Base-by-base conservation (phyloP, 2,329 filamentous ascomycete species). In the Sclerotinia trifoliorum region DNA sequence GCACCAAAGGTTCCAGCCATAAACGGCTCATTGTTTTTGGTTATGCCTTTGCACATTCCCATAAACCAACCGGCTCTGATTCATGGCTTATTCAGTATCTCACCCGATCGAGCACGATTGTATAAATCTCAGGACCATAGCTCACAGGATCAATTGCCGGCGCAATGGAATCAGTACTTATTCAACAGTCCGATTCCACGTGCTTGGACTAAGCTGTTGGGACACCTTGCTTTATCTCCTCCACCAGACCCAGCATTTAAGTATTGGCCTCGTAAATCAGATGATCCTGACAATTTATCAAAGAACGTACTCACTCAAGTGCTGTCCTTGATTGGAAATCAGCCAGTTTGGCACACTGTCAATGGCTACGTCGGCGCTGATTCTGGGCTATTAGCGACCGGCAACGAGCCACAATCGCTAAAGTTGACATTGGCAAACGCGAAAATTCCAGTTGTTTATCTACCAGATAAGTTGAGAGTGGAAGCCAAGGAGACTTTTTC, bases 1-100 rank as follows among this genome's bases (percentile, higher is more conserved):
- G 29, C 13, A 1, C 51, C 21, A 24, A 26, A 48, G 15, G 1
- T 3, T 35, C n/a, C 26, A 17, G 2, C 26, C 7, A 70, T 71
- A 49, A 48, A 61, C 7, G 77, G 77, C 26, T 73, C 72, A 3
- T 70, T 79, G 8, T 79, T 78, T 63, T 76, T 74, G 5, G 76
- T 75, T 3, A 67, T 79, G n/a, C 77, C 76, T 13, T 68, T 79
- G 24, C 76, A 75, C 10, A 73, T 78, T 39, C 35, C 58, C n/a
- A 76, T 72, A 5, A 69, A 73, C 7, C 78, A 79, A 46, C 77
- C 77, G n/a, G 72, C 77, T 11, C 75, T 78, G 57, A 76, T 79
- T 13, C 78, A 79, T 65, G 78, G 76, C 5, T 67, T 77, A 26
- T 79, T 79, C 58, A 74, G 74, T 19, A 72, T 79, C 35, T 74